Conservation (phyloP, 495 filamentous ascomycete species). For the Talaromyces stipitatus region DNA sequence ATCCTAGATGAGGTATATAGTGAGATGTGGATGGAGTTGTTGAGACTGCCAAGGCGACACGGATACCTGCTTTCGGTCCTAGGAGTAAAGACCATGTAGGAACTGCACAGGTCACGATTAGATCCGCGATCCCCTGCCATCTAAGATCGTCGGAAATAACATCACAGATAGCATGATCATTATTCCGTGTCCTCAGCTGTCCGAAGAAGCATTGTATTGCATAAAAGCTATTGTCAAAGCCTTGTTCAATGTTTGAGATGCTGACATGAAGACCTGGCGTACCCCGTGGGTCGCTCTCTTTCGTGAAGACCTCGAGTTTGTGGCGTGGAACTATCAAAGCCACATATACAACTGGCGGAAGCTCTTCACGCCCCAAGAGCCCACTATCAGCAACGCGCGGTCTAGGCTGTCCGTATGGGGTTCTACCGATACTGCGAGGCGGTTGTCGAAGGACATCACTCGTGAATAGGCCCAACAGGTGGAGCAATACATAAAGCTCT, state of each 20-base stretch:
- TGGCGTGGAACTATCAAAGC: neutral
- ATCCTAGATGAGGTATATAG: neutral
- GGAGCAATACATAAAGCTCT: neutral
- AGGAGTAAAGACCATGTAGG: neutral
- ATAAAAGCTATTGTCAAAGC: neutral
- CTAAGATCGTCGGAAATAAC: neutral
- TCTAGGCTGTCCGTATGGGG: neutral
- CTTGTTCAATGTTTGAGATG: neutral
- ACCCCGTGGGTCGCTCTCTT: neutral
- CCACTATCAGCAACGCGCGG: neutral
- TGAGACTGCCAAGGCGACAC: neutral
- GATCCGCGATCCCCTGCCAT: neutral
- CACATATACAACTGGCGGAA: neutral
- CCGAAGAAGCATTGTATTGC: neutral
- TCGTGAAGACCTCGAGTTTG: neutral
- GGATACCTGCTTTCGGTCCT: neutral
- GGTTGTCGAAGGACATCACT: neutral
- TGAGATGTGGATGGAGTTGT: neutral
- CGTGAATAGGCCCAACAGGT: neutral
- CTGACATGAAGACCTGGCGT: neutral
- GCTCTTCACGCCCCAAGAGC: neutral
- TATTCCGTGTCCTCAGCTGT: neutral
- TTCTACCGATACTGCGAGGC: neutral
- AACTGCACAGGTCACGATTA: neutral
- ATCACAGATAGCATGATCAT: neutral